These are phyloP conservation scores for Panaeolus papilionaceus DNA, from an alignment of 768 basidiomycete species.

Conservation along the genomic window DNA sequence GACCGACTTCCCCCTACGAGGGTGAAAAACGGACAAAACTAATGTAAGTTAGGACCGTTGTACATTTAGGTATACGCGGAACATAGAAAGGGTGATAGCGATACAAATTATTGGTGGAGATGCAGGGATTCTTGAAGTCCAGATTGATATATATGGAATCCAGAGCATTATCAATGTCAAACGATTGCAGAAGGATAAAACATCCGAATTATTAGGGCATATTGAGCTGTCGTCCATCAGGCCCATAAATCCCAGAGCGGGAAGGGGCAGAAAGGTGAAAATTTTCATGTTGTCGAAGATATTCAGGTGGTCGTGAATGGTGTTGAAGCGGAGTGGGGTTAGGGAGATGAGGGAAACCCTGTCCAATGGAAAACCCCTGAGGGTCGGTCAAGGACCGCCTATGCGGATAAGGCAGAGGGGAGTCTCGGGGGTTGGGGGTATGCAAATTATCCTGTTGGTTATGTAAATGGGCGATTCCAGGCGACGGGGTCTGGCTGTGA, in stretches of 20 bases:
- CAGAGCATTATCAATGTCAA: conserved; percentile 18
- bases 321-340: conserved; percentile 48
- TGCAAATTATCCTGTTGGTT: conserved; percentile 42
- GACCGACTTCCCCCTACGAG: conserved; percentile 17
- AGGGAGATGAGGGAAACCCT: conserved; percentile 56
- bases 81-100: conserved; percentile 31
- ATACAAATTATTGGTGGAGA: conserved; percentile 32
- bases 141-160: conserved; percentile 20
- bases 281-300: conserved; percentile 44
- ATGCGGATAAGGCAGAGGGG: conserved; percentile 56
- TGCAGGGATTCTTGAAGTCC: conserved; percentile 24
- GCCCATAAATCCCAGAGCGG: conserved; percentile 44
- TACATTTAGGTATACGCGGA: conserved; percentile 38
- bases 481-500: conserved; percentile 46
- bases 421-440: conserved; percentile 46
- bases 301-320: conserved; percentile 49
- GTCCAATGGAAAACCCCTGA: conserved; percentile 54
- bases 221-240: conserved; percentile 52
- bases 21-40: conserved; percentile 17
- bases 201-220: conserved; percentile 17
- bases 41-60: conserved; percentile 24
- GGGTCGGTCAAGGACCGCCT: conserved; percentile 65
- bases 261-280: conserved; percentile 38
- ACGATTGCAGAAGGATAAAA: conserved; percentile 1
- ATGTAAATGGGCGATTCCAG: conserved; percentile 42